Evolutionary conservation across 768 basidiomycete genomes (phyloP).

Genomic region (Tylopilus intermedius): DNA sequence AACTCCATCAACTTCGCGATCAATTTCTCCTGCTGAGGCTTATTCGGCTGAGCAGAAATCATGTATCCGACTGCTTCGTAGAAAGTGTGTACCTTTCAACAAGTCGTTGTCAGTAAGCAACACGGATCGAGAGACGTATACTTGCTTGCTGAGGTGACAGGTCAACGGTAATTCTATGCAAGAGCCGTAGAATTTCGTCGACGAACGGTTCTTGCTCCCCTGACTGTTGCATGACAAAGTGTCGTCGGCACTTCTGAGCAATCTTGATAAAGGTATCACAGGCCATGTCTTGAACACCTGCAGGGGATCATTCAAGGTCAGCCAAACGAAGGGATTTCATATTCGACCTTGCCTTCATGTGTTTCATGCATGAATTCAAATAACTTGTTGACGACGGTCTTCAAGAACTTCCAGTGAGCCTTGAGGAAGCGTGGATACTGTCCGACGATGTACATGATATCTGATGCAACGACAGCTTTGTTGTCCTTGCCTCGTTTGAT

Average conservation of each 20-base stretch:
- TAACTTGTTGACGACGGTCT: slow-evolving; percentile 98
- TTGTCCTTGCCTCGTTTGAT: slow-evolving; percentile 99
- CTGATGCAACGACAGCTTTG: slow-evolving; percentile 95
- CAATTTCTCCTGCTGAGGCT: slow-evolving; percentile 91
- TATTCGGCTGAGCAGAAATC: slow-evolving; percentile 98
- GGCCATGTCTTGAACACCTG: slow-evolving; percentile 99
- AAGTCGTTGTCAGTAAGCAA: slow-evolving; percentile 7
- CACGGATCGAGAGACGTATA: background rate
- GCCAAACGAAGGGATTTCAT: background rate
- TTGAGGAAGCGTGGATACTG: slow-evolving; percentile 99
- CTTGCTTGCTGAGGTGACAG: slow-evolving; percentile 78
- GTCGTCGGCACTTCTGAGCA: slow-evolving; percentile 94
- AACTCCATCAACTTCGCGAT: slow-evolving; percentile 95
- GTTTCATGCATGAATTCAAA: slow-evolving; percentile 99
- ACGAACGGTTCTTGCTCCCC: slow-evolving; percentile 97
- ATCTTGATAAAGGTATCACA: slow-evolving; percentile 99
- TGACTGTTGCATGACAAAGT: slow-evolving; percentile 98
- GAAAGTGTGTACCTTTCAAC: slow-evolving; percentile 79
- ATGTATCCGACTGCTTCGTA: slow-evolving; percentile 99
- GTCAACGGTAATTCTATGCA: slow-evolving; percentile 93
- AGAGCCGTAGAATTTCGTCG: slow-evolving; percentile 87
- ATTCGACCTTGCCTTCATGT: slow-evolving; percentile 67
- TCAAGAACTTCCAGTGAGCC: slow-evolving; percentile 99
- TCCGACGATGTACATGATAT: slow-evolving; percentile 98
- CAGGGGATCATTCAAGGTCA: slow-evolving; percentile 2